Conservation (phyloP, 2,329 filamentous ascomycete genomes). For the Phyllosticta capitalensis region DNA sequence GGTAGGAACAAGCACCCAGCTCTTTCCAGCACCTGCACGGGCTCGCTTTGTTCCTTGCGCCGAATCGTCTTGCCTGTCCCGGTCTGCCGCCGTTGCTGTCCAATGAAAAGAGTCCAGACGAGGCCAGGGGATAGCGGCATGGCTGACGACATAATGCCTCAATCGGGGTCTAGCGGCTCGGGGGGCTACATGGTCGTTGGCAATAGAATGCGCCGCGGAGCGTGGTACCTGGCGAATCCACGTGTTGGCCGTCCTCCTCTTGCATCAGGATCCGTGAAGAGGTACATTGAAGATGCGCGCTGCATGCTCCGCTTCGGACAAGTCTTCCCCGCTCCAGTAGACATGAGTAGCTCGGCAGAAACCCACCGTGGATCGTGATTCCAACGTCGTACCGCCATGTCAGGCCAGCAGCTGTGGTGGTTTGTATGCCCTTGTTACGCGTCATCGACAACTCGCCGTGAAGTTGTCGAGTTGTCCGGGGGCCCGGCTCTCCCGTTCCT, state of each 20-base stretch:
- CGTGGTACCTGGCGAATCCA: too few relatives aligned
- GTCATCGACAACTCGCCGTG: neutral
- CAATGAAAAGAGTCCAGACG: slow-evolving; percentile 6
- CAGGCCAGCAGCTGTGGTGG: neutral
- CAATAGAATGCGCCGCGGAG: neutral
- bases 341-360: neutral
- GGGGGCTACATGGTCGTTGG: neutral
- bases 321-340: neutral
- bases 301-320: neutral
- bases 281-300: neutral
- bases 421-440: neutral
- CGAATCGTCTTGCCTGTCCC: slow-evolving; percentile 8
- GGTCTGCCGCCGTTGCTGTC: slow-evolving; percentile 4
- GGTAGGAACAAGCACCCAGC: neutral
- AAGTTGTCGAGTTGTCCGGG: neutral
- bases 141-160: slow-evolving; percentile 4
- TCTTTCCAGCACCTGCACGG: neutral
- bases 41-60: slow-evolving; percentile 4
- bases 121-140: slow-evolving; percentile 5
- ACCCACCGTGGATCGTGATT: neutral
- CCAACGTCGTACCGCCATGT: neutral
- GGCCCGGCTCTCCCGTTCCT: neutral
- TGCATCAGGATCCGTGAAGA: neutral
- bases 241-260: neutral
- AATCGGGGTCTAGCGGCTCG: neutral